Percentiles rank a stretch among this genome's conserved stretches.
phyloP scores from a whole-genome alignment of 116 monocot species.

The Trichopus zeylanicus region DNA sequence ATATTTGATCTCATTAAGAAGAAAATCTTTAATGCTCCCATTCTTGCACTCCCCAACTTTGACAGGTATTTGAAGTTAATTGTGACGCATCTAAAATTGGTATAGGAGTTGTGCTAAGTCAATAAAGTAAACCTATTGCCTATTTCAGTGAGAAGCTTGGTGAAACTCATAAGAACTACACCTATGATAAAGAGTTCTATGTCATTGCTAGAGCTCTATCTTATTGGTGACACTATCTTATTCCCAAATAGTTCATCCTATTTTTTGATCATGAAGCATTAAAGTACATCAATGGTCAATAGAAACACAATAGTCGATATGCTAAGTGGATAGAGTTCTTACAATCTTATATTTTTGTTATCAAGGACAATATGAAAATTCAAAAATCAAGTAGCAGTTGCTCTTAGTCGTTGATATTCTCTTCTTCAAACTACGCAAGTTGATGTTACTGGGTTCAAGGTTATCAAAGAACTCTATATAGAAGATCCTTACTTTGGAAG shows the following conservation, averaged over 20 bases:
- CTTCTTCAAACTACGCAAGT: neutral
- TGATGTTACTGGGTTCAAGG: conserved; percentile 1
- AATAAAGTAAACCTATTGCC: neutral
- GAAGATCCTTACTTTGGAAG: neutral
- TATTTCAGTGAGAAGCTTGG: conserved; percentile 1
- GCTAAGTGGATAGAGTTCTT: conserved; percentile 3
- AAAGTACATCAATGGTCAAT: neutral
- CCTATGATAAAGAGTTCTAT: conserved; percentile 16
- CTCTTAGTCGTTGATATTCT: conserved; percentile 1
- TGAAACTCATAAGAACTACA: neutral
- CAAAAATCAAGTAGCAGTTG: conserved; percentile 4
- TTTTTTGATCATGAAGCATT: conserved; percentile 11
- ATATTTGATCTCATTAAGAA: conserved; percentile 7
- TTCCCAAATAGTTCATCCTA: too few relatives aligned
- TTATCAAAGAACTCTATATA: neutral
- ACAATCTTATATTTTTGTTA: neutral
- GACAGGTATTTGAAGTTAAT: conserved; percentile 11
- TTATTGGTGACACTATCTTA: conserved; percentile 2
- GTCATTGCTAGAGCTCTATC: neutral
- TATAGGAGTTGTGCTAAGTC: conserved; percentile 4
- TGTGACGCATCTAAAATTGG: conserved; percentile 12
- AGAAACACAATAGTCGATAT: conserved; percentile 1
- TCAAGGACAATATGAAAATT: neutral
- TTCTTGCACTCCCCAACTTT: conserved; percentile 8
- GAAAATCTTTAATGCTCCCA: conserved; percentile 6